Evolutionary conservation across 2,329 filamentous ascomycete species (phyloP).

Genomic region (Trichophyton rubrum): DNA sequence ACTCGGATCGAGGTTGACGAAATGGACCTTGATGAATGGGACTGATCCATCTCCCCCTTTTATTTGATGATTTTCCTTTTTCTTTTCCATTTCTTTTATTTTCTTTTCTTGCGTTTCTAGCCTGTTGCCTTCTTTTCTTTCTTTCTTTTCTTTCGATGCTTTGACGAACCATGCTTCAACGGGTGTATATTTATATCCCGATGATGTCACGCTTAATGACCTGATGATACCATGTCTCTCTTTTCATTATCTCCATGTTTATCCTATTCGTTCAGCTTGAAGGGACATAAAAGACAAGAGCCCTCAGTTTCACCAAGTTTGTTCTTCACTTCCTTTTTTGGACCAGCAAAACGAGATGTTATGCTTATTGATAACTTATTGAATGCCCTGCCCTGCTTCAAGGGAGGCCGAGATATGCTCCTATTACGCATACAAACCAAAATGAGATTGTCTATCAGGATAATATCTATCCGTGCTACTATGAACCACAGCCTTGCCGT

Average conservation of each 20-base stretch:
- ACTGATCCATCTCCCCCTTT: constrained; percentile 10
- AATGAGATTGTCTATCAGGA: not conserved
- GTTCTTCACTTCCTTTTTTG: not conserved
- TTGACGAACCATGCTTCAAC: not conserved
- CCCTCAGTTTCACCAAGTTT: not conserved
- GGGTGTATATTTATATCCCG: not conserved
- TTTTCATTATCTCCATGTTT: not conserved
- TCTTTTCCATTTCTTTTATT: not conserved
- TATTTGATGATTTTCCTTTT: not conserved
- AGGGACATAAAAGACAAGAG: not conserved
- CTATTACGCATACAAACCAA: not conserved
- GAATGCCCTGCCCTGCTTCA: not conserved
- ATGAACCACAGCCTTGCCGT: not conserved
- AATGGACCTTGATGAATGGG: constrained; percentile 25
- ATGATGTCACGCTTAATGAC: constrained; percentile 1
- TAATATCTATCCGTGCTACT: not conserved
- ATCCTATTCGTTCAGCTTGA: not conserved
- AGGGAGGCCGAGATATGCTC: not conserved
- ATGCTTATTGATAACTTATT: not conserved
- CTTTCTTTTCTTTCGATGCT: not conserved
- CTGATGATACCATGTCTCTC: constrained; percentile 2
- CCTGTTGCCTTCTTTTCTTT: not conserved
- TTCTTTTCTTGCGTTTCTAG: not conserved
- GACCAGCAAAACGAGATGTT: not conserved
- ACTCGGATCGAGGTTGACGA: constrained; percentile 53